Conservation (phyloP, 306 rosid genomes). For the Begonia loranthoides region DNA sequence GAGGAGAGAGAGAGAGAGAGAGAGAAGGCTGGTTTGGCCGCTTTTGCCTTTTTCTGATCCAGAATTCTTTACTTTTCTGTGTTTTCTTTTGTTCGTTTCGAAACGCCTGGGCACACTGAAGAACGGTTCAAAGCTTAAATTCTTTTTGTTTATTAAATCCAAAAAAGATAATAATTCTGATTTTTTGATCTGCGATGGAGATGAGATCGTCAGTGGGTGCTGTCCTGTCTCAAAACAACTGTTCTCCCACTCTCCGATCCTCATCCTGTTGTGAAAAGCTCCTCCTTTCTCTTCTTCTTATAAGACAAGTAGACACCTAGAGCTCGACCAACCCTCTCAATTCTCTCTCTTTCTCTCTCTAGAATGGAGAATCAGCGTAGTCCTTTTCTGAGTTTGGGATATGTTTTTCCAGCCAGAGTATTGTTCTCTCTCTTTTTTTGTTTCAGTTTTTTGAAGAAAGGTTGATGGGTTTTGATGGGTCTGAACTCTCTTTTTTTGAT, state of each 20-base stretch:
- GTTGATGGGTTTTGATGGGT: background rate
- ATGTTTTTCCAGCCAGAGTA: conserved; percentile 70
- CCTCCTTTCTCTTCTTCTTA: background rate
- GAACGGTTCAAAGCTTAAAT: background rate
- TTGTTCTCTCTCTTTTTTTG: background rate
- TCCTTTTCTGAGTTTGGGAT: conserved; percentile 49
- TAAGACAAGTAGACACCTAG: background rate
- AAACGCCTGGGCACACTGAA: too few species aligned
- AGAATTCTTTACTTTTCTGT: too few species aligned
- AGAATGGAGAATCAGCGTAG: background rate
- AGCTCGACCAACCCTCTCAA: background rate
- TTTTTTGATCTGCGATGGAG: conserved; percentile 1
- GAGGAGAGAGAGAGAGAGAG: too few species aligned
- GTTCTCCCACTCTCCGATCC: conserved; percentile 2
- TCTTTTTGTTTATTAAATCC: background rate
- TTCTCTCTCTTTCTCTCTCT: background rate
- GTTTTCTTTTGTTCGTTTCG: too few species aligned
- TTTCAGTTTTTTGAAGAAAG: conserved; percentile 1
- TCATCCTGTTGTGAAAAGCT: conserved; percentile 38
- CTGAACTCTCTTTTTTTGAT: background rate
- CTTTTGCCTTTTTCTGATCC: too few species aligned
- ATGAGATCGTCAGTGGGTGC: background rate
- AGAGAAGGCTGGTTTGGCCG: too few species aligned
- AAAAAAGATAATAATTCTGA: background rate
- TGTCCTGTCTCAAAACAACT: background rate